Evolutionary conservation across 345 rosid species (phyloP).

Genomic region (Linum trigynum): DNA sequence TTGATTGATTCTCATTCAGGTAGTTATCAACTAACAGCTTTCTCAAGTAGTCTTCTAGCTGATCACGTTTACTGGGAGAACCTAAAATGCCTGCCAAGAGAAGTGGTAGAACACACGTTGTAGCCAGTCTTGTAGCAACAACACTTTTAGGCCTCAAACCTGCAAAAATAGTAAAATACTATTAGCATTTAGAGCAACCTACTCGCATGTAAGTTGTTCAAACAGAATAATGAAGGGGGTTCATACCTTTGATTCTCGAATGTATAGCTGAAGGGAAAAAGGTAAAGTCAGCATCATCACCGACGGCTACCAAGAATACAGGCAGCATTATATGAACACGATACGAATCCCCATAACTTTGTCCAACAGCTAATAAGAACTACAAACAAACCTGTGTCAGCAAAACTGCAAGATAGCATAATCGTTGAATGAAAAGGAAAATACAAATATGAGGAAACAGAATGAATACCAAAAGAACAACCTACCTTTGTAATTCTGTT

Average conservation of each 20-base stretch:
- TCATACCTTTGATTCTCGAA: slow-evolving; percentile 60
- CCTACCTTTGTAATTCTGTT: slow-evolving; percentile 69
- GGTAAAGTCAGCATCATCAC: slow-evolving; percentile 66
- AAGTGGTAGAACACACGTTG: slow-evolving; percentile 74
- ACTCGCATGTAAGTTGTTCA: slow-evolving; percentile 8
- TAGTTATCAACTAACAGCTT: slow-evolving; percentile 56
- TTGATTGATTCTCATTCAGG: slow-evolving; percentile 45
- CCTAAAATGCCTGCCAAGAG: slow-evolving; percentile 93
- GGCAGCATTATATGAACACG: slow-evolving; percentile 77
- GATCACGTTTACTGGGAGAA: slow-evolving; percentile 59
- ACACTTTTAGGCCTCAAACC: slow-evolving; percentile 80
- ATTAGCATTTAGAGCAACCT: slow-evolving; percentile 16
- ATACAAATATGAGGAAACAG: neutral
- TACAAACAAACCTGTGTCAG: slow-evolving; percentile 33
- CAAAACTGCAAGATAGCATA: slow-evolving; percentile 10
- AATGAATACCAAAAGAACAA: slow-evolving; percentile 16
- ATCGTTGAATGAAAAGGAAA: slow-evolving; percentile 8
- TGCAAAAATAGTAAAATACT: slow-evolving; percentile 22
- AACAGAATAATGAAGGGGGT: neutral
- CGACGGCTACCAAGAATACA: slow-evolving; percentile 76
- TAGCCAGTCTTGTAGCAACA: slow-evolving; percentile 64
- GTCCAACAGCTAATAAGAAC: slow-evolving; percentile 74
- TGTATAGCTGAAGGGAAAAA: slow-evolving; percentile 49
- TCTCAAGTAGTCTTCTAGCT: slow-evolving; percentile 62
- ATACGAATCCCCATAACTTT: slow-evolving; percentile 63